These are phyloP conservation scores for Exophiala aquamarina DNA, from an alignment of 2,329 filamentous ascomycete species.

Conservation along the genomic window DNA sequence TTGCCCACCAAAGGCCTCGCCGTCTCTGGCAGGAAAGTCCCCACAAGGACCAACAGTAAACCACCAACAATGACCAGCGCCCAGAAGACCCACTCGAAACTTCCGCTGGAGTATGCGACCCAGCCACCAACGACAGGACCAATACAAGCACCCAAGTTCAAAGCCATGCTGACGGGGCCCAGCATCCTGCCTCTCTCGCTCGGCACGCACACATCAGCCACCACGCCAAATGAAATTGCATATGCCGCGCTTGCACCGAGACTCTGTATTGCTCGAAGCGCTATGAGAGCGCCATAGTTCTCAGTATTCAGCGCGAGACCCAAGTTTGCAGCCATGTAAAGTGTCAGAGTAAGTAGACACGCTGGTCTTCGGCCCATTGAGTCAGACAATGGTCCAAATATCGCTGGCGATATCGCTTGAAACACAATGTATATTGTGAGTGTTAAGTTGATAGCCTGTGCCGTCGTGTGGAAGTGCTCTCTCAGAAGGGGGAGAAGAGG, in stretches of 20 bases:
- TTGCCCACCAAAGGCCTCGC: constrained; percentile 12
- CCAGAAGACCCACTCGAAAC: constrained; percentile 30
- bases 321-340: constrained; percentile 44
- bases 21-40: constrained; percentile 15
- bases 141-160: constrained; percentile 45
- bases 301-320: constrained; percentile 39
- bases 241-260: constrained; percentile 42
- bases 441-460: constrained; percentile 27
- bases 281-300: constrained; percentile 36
- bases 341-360: constrained; percentile 46
- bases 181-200: constrained; percentile 44
- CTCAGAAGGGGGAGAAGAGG: constrained; percentile 45
- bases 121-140: constrained; percentile 53
- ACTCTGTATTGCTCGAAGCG: constrained; percentile 45
- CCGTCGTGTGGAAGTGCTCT: constrained; percentile 31
- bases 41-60: constrained; percentile 6
- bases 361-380: constrained; percentile 50
- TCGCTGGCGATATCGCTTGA: constrained; percentile 54
- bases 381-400: constrained; percentile 52
- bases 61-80: constrained; percentile 25
- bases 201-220: constrained; percentile 41
- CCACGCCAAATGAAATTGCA: constrained; percentile 40
- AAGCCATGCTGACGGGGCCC: constrained; percentile 34
- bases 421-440: constrained; percentile 43
- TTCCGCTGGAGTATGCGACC: constrained; percentile 23